Base-by-base conservation (phyloP, 768 basidiomycete genomes). In the Baorangia bicolor region DNA sequence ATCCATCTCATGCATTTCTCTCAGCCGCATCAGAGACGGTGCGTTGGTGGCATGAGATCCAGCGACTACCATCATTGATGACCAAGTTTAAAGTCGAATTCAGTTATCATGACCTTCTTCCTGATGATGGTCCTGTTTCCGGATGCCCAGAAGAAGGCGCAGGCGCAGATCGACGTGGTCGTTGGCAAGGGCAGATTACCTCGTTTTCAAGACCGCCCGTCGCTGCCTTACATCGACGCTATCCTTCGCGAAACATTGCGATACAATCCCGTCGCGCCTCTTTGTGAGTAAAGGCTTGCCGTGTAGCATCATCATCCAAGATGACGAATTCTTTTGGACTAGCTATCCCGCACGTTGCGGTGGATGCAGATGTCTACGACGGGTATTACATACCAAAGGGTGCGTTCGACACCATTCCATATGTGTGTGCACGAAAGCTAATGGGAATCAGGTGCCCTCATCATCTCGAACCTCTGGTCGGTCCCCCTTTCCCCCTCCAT, bases 321-420 rank as follows among this genome's bases (percentile, higher is more conserved):
- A 14, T 40, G 30, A 18, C 9, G 6, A 23, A 13, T 8, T 50
- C 16, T 35, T 21, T 47, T 12, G 43, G 21, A 13, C 23, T 37
- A 62, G 70, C 66, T 9, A 25, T 73, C 20, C 66, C 72, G 1
- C 73, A 74, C 53, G 49, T 54, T 13, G 34, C 64, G 1, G 74
- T 74, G 1, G 58, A 73, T 44, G 77, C 74, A 39, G 78, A 79
- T 40, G 54, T 72, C 27, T 79, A 78, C 51, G 66, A 70, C 23
- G 74, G 76, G 13, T 79, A 80, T 55, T 64, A 77, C 10, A 85
- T 86, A 44, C 84, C 83, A 9, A 74, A 75, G 51, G 57, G 54
- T 51, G 33, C 25, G 43, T 61, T 42, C 14, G n/a, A 30, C 35
- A 35, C 18, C 16, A 7, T 35, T 25, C 41, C 25, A 8, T 39